phyloP scores from a whole-genome alignment of 192 early-diverging fungal species.

The Backusella tuberculispora region DNA sequence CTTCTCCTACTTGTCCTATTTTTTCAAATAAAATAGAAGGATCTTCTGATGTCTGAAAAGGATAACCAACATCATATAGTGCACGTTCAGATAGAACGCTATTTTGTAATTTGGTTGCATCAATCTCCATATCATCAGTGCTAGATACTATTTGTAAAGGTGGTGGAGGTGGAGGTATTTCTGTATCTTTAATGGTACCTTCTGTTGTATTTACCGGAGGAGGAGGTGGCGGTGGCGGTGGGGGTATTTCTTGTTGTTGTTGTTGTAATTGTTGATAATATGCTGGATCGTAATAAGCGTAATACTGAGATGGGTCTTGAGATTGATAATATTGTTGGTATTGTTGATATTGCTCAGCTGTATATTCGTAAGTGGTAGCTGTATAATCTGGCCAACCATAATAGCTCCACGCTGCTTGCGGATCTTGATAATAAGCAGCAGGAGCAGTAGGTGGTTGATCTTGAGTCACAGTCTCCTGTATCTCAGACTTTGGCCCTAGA shows the following conservation, averaged over 20 bases:
- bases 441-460: constrained; percentile 24
- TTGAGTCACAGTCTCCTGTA: not conserved
- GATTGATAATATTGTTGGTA: constrained; percentile 21
- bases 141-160: not conserved
- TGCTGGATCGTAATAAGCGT: constrained; percentile 13
- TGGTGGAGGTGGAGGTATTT: constrained; percentile 3
- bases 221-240: not conserved
- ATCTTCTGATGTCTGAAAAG: constrained; percentile 39
- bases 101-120: not conserved
- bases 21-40: constrained; percentile 67
- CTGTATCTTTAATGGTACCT: not conserved
- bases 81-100: constrained; percentile 15
- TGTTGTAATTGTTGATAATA: constrained; percentile 16
- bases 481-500: constrained; percentile 24
- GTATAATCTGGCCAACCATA: constrained; percentile 19
- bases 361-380: constrained; percentile 17
- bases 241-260: constrained; percentile 3
- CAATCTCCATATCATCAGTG: not conserved
- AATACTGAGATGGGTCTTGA: constrained; percentile 9
- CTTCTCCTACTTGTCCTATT: constrained; percentile 82
- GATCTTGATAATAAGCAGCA: constrained; percentile 26
- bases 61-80: constrained; percentile 34
- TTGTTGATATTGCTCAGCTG: constrained; percentile 27
- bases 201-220: not conserved
- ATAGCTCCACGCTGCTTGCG: constrained; percentile 3